Evolutionary conservation across 2,329 filamentous ascomycete genomes (phyloP), one percentile per base, ranked within the genome.

Genomic region (Fusarium equiseti): DNA sequence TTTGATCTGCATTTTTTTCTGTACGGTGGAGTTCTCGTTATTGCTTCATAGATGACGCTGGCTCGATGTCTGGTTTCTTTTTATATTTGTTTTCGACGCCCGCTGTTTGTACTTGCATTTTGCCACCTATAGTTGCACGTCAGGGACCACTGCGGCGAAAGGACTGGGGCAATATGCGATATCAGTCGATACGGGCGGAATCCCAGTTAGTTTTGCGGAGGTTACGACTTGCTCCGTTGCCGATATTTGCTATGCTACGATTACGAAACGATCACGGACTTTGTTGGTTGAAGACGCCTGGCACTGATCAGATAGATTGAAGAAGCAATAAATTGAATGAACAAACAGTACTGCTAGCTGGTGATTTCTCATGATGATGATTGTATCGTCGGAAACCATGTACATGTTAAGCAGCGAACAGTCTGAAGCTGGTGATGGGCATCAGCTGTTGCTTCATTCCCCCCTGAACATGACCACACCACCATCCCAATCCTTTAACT

Each of bases 391-490:
- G 49, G 44, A 52, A 16, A 35, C 52, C 16, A n/a, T 31, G 24
- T 55, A 16, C 35, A 15, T 26, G 18, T 26, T 38, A 11, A 12
- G 18, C 7, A 20, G n/a, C 24, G 24, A 26, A 12, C 38, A 32
- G 16, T 35, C 16, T 24, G 48, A 24, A 27, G 43, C 16, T 40
- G 35, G n/a, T 27, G 55, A 44, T 35, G 26, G 16, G 22, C 13
- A 35, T n/a, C 22, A 24, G 38, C n/a, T 29, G 48, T 35, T 51
- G 40, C 43, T 59, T 59, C 32, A 68, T 57, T 72, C 81, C 58
- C 79, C 78, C 51, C 77, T 75, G 43, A 81, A 79, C 81, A 82
- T 82, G 63, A 82, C 63, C 10, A 73, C 51, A 2, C 80, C 80
- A 12, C 80, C 80, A 29, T 79, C 74, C 80, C 80, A 82, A 27